phyloP scores from a whole-genome alignment of 1,284 basidiomycete genomes.

The Naganishia cerealis region DNA sequence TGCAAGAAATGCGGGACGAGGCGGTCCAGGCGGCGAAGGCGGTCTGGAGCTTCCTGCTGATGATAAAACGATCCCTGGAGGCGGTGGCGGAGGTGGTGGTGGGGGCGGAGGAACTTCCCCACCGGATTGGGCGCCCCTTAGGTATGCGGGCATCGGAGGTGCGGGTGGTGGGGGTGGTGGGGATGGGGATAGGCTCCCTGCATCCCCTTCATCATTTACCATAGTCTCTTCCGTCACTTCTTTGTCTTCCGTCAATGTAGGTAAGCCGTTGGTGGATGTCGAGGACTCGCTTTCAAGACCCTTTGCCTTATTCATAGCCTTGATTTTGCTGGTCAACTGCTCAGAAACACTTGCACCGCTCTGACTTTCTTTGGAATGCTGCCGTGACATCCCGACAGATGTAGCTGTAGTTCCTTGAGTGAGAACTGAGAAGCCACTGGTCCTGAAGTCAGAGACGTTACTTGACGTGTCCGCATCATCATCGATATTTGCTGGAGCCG shows the following conservation, averaged over 20 bases:
- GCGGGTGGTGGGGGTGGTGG: constrained; percentile 51
- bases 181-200: constrained; percentile 45
- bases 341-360: constrained; percentile 15
- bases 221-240: not conserved
- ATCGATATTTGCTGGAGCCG: constrained; percentile 39
- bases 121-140: not conserved
- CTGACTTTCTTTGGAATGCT: constrained; percentile 25
- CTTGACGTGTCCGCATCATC: constrained; percentile 58
- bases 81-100: constrained; percentile 46
- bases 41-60: constrained; percentile 29
- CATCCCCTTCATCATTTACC: not conserved
- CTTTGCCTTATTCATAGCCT: constrained; percentile 16
- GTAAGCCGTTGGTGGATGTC: constrained; percentile 2
- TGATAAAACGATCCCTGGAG: constrained; percentile 49
- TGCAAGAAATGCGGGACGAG: constrained; percentile 36
- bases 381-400: constrained; percentile 59
- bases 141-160: constrained; percentile 27
- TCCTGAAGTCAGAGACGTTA: constrained; percentile 61
- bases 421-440: constrained; percentile 58
- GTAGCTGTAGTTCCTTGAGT: constrained; percentile 61
- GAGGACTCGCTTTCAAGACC: constrained; percentile 7
- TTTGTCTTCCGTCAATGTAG: constrained; percentile 28
- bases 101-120: constrained; percentile 33
- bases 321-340: constrained; percentile 7
- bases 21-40: constrained; percentile 18